These are phyloP conservation scores for Fistulinella staudtii DNA, from an alignment of 1,284 basidiomycete species.

Conservation along the genomic window DNA sequence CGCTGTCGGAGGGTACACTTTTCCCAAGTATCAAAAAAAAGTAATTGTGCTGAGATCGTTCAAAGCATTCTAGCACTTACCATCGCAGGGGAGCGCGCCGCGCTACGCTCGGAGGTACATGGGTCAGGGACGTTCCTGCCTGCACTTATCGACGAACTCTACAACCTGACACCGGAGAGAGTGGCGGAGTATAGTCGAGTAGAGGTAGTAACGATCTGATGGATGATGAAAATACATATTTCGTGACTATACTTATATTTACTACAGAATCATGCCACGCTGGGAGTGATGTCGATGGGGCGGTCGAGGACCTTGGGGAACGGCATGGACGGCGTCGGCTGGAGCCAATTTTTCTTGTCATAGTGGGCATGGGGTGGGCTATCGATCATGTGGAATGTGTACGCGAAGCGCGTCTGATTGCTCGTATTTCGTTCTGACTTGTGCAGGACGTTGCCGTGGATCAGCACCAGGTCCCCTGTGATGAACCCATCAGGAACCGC, in stretches of 20 bases:
- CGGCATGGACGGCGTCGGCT: slow-evolving; percentile 77
- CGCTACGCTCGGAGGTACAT: slow-evolving; percentile 60
- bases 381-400: slow-evolving; percentile 93
- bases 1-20: slow-evolving; percentile 69
- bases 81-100: slow-evolving; percentile 81
- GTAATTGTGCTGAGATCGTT: slow-evolving; percentile 10
- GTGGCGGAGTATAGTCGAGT: slow-evolving; percentile 51
- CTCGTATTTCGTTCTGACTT: slow-evolving; percentile 81
- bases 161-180: slow-evolving; percentile 55
- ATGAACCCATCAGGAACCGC: slow-evolving; percentile 1
- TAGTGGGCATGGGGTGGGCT: slow-evolving; percentile 60
- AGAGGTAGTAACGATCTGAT: slow-evolving; percentile 28
- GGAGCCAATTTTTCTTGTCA: slow-evolving; percentile 85
- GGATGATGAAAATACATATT: too few relatives aligned
- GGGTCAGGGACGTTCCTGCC: slow-evolving; percentile 89
- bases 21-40: not conserved
- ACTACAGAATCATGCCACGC: too few relatives aligned
- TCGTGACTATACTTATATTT: too few relatives aligned
- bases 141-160: slow-evolving; percentile 82
- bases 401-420: slow-evolving; percentile 76
- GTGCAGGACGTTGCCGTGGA: slow-evolving; percentile 88
- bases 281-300: slow-evolving; percentile 19
- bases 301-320: slow-evolving; percentile 67
- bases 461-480: slow-evolving; percentile 79
- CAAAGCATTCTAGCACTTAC: slow-evolving; percentile 76